Conservation (phyloP, 108 stramenopile species). For the Thalassiosira profunda region DNA sequence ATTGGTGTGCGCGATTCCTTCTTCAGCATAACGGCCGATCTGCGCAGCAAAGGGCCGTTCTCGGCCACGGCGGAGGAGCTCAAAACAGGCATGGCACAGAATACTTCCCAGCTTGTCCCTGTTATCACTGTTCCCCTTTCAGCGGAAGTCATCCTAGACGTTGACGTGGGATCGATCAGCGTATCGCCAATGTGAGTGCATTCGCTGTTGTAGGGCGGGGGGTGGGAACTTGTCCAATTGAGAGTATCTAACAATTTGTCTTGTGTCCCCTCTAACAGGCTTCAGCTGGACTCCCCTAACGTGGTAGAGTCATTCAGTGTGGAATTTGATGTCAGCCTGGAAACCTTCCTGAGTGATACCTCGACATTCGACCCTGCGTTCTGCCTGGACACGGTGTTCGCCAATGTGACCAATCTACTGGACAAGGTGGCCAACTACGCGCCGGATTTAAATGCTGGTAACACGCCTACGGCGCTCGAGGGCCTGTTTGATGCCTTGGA, state of each 20-base stretch:
- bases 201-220: too few relatives aligned
- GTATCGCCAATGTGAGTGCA: too few relatives aligned
- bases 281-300: too few relatives aligned
- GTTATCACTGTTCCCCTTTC: constrained; percentile 7
- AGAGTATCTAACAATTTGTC: too few relatives aligned
- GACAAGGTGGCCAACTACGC: not conserved
- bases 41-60: constrained; percentile 19
- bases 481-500: constrained; percentile 17
- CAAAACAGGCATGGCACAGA: too few relatives aligned
- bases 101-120: constrained; percentile 14
- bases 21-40: constrained; percentile 9
- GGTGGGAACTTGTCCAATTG: too few relatives aligned
- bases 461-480: constrained; percentile 1
- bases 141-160: constrained; percentile 16
- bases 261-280: too few relatives aligned
- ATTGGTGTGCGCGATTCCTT: constrained; percentile 17
- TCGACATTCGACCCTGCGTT: too few relatives aligned
- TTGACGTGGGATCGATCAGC: constrained; percentile 3
- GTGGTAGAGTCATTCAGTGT: not conserved
- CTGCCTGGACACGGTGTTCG: too few relatives aligned
- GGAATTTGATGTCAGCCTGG: constrained; percentile 23
- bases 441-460: constrained; percentile 11
- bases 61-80: constrained; percentile 9
- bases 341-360: constrained; percentile 5
- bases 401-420: too few relatives aligned